Base-by-base conservation (phyloP, 768 basidiomycete genomes). In the Fomitopsis pulvina region DNA sequence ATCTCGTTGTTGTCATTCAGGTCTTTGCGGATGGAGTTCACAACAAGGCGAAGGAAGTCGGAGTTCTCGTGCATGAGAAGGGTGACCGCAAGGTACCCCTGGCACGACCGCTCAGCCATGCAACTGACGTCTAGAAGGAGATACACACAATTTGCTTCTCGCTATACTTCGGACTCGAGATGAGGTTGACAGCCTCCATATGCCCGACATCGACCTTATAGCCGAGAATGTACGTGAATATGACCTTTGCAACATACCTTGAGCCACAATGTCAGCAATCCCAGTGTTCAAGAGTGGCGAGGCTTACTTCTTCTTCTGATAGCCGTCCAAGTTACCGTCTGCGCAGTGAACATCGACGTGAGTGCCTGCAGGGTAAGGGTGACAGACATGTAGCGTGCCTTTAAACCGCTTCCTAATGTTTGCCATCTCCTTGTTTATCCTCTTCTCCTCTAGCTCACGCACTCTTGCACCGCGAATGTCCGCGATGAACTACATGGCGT, bases 391-490 rank as follows among this genome's bases (percentile, higher is more conserved):
- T 34, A n/a, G 21, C 28, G 39, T 54, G 46, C 93, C 92, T 78
- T 97, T 97, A 76, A 99, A 98, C 68, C 95, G 92, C 76, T 96
- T 95, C 53, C 96, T 77, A 55, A 99, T 99, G 61, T 99, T 97
- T 0, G 96, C 96, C 96, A 99, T 98, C 71, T 99, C 96, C 69
- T 97, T 94, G 72, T 99, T 99, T 59, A 99, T 96, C 48, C 96
- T 76, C 71, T 97, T 98, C 77, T 98, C 95, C 65, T 99, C 96
- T 46, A 98, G 71, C 67, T 99, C 96, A 48, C 95, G 82, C 20
- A 98, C 94, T 51, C 95, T 76, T 44, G 95, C 95, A 44, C 96
- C 93, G 50, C 96, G 87, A 62, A 99, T 90, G 69, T 99, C 96
- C 66, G 95, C 94, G 66, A 99, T 99, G 77, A 98, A 96, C 93